Conservation (phyloP, 2,329 filamentous ascomycete genomes). For the Colletotrichum cordylinicola region DNA sequence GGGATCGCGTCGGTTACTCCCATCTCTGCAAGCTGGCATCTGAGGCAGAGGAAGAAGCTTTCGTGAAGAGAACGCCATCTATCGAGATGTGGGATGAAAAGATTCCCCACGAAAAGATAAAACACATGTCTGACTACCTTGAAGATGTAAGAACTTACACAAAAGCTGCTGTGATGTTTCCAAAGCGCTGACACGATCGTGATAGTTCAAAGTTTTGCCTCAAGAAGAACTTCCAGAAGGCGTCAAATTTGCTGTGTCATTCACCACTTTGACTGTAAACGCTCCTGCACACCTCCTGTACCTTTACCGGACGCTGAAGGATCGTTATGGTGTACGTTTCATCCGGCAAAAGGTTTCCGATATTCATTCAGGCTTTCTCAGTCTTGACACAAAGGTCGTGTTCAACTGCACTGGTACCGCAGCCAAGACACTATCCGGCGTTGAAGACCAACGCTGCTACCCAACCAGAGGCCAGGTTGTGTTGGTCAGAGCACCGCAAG, state of each 20-base stretch:
- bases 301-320: constrained; percentile 28
- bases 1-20: constrained; percentile 45
- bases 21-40: constrained; percentile 40
- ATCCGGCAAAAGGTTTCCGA: constrained; percentile 31
- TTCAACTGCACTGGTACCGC: constrained; percentile 42
- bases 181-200: not conserved
- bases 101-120: constrained; percentile 43
- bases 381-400: constrained; percentile 31
- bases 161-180: not conserved
- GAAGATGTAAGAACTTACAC: constrained; percentile 35
- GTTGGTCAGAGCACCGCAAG: constrained; percentile 35
- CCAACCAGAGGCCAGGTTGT: constrained; percentile 47
- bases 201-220: constrained; percentile 36
- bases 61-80: constrained; percentile 40
- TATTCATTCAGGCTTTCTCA: constrained; percentile 30
- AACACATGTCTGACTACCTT: constrained; percentile 44
- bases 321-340: constrained; percentile 37
- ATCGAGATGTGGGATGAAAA: constrained; percentile 46
- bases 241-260: constrained; percentile 38
- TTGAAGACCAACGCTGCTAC: constrained; percentile 42
- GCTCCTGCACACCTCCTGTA: constrained; percentile 42
- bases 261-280: constrained; percentile 41
- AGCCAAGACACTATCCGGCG: constrained; percentile 37
- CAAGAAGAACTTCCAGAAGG: constrained; percentile 32
- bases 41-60: constrained; percentile 33